Evolutionary conservation across 257 asterid species (phyloP).

Genomic region (Primulina eburnea): DNA sequence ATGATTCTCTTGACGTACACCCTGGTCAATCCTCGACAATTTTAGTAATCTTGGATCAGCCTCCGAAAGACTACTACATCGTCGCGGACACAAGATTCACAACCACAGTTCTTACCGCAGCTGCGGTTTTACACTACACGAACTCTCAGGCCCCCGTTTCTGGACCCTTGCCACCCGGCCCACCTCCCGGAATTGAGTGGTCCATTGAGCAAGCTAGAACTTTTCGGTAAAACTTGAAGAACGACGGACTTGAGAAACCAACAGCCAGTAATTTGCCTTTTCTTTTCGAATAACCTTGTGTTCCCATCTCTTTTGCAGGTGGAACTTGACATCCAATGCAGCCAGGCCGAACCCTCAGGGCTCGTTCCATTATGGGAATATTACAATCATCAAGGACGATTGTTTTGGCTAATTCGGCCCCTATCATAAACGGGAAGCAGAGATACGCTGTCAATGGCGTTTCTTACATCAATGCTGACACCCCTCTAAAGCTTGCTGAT

Average conservation of each 20-base stretch:
- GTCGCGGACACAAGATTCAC: slow-evolving; percentile 87
- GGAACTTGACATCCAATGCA: slow-evolving; percentile 95
- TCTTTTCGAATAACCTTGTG: not conserved
- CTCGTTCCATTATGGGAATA: slow-evolving; percentile 83
- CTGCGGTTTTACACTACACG: slow-evolving; percentile 64
- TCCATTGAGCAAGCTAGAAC: slow-evolving; percentile 88
- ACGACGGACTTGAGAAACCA: not conserved
- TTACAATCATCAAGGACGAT: slow-evolving; percentile 58
- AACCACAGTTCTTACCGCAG: slow-evolving; percentile 36
- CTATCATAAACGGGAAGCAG: slow-evolving; percentile 67
- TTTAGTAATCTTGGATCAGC: slow-evolving; percentile 75
- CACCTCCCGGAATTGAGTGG: slow-evolving; percentile 48
- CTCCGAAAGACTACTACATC: slow-evolving; percentile 71
- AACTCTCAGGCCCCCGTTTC: slow-evolving; percentile 59
- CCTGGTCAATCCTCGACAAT: slow-evolving; percentile 78
- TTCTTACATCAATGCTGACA: slow-evolving; percentile 65
- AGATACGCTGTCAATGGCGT: slow-evolving; percentile 78
- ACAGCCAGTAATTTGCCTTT: not conserved
- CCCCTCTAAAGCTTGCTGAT: slow-evolving; percentile 96
- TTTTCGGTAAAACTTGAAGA: slow-evolving; percentile 43
- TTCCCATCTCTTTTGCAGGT: slow-evolving; percentile 42
- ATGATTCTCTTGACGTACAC: slow-evolving; percentile 75
- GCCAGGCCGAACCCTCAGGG: slow-evolving; percentile 99
- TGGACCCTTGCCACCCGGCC: slow-evolving; percentile 71
- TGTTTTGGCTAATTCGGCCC: slow-evolving; percentile 72